Evolutionary conservation across 2,329 filamentous ascomycete species (phyloP).

Genomic region (Fusarium nanum): DNA sequence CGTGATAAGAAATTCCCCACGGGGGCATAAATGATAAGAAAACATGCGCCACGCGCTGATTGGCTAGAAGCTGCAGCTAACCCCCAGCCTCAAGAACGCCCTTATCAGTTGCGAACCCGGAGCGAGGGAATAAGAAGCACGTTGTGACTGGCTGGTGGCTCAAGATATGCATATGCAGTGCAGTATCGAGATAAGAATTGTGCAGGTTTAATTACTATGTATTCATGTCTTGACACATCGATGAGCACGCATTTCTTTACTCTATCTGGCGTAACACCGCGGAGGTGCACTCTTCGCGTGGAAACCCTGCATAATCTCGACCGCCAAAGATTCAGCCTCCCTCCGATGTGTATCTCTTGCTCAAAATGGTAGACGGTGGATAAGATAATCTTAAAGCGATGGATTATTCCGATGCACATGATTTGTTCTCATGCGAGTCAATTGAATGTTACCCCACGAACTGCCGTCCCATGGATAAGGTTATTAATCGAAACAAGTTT

Average conservation of each 20-base stretch:
- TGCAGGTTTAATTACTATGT: conserved; percentile 13
- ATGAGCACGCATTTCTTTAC: background rate
- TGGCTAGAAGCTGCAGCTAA: background rate
- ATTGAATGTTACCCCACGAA: conserved; percentile 1
- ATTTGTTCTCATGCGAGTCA: conserved; percentile 3
- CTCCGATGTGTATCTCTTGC: background rate
- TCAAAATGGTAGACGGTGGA: fast-evolving
- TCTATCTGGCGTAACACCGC: background rate
- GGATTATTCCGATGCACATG: background rate
- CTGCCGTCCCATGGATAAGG: background rate
- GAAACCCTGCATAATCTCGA: background rate
- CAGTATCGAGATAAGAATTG: conserved; percentile 21
- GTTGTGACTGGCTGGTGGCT: conserved; percentile 21
- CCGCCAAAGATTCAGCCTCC: background rate
- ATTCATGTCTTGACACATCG: conserved; percentile 33
- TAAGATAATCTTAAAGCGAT: background rate
- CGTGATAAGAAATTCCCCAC: conserved; percentile 10
- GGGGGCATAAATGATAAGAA: background rate
- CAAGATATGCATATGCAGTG: background rate
- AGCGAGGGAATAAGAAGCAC: conserved; percentile 5
- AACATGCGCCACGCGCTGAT: background rate
- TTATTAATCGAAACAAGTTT: background rate
- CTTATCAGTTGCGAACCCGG: conserved; percentile 15
- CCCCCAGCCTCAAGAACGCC: conserved; percentile 6
- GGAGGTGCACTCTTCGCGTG: conserved; percentile 3